Percentiles rank a stretch among this genome's conserved stretches.
phyloP scores from a whole-genome alignment of 2,329 filamentous ascomycete genomes.

The Xylariomycetidae sp. region DNA sequence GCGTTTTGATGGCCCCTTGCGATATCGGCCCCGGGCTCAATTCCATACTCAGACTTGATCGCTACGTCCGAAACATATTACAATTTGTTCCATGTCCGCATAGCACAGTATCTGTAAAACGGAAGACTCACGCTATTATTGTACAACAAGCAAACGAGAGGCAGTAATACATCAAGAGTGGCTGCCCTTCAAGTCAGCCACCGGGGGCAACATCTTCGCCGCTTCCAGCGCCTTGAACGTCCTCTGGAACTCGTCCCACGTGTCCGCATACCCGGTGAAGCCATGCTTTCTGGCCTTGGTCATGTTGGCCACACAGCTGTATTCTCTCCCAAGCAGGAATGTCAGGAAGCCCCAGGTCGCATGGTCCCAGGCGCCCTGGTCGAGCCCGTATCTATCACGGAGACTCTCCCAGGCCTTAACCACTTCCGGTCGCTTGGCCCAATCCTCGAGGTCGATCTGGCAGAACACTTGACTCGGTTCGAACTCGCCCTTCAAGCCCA shows the following conservation, averaged over 20 bases:
- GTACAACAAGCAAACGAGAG: too few species aligned
- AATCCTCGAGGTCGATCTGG: conserved; percentile 34
- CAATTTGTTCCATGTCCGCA: too few species aligned
- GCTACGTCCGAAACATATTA: too few species aligned
- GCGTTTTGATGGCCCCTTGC: too few species aligned
- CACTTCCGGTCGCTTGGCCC: conserved; percentile 32
- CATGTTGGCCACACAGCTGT: conserved; percentile 33
- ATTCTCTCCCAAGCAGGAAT: conserved; percentile 37
- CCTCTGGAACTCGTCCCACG: conserved; percentile 23
- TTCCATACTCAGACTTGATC: too few species aligned
- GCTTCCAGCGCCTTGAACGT: conserved; percentile 21
- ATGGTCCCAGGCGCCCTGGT: conserved; percentile 31
- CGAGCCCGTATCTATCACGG: conserved; percentile 30
- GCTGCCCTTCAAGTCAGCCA: conserved; percentile 5
- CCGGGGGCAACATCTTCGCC: conserved; percentile 17
- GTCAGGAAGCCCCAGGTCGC: conserved; percentile 36
- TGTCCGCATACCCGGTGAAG: conserved; percentile 33
- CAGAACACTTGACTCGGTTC: conserved; percentile 26
- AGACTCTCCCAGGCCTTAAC: conserved; percentile 32
- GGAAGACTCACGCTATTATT: too few species aligned
- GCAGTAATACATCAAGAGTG: too few species aligned
- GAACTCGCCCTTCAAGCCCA: conserved; percentile 21
- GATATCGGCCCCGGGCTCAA: too few species aligned
- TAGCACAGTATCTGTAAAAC: too few species aligned
- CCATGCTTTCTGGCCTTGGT: conserved; percentile 37